Base-by-base conservation (phyloP, 2,329 filamentous ascomycete genomes). In the Alternaria metachromatica region DNA sequence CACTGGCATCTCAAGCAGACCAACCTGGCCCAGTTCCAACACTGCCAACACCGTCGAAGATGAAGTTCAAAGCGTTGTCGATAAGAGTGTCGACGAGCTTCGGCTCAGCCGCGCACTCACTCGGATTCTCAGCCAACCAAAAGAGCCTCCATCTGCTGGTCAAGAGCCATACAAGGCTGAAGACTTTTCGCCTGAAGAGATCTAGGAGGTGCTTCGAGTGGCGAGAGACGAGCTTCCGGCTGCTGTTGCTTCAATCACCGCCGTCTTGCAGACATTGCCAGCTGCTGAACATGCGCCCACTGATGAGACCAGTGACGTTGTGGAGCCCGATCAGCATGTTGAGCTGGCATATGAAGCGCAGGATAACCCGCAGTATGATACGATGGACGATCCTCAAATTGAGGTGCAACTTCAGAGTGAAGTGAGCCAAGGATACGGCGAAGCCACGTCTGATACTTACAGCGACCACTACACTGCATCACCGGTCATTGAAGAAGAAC, bases 131-230 rank as follows among this genome's bases (percentile, higher is more conserved):
- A 23, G 25, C 12, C 15, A 21, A 28, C 33, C 53, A 13, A 33
- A 46, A 25, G 20, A 28, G 20, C n/a, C 26, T 13, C 48, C 25
- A 13, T 15, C 13, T 20, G 33, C 18, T 12, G 43, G n/a, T 21
- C 28, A 26, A 51, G 25, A 15, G 23, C 18, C 26, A 12, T 21
- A 33, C 1, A 11, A 12, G 8, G 26, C 23, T 5, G 25, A 55
- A 20, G 45, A 50, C 10, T 21, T 33, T 15, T 28, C 46, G 43
- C 45, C 59, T 37, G 46, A 30, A 15, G 53, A 51, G 46, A 56
- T 50, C 49, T 45, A 46, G 59, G 59, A 51, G 28, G 30, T 26
- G 59, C 46, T 61, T 41, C 45, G 44, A 45, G 37, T 37, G 21
- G 54, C 46, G 46, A 41, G 25, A 51, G 18, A 41, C 46, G 53